Percentiles rank a stretch among this genome's conserved stretches.
Conservation (phyloP, 805 yeast species). For the Cyberlindnera veronae region DNA sequence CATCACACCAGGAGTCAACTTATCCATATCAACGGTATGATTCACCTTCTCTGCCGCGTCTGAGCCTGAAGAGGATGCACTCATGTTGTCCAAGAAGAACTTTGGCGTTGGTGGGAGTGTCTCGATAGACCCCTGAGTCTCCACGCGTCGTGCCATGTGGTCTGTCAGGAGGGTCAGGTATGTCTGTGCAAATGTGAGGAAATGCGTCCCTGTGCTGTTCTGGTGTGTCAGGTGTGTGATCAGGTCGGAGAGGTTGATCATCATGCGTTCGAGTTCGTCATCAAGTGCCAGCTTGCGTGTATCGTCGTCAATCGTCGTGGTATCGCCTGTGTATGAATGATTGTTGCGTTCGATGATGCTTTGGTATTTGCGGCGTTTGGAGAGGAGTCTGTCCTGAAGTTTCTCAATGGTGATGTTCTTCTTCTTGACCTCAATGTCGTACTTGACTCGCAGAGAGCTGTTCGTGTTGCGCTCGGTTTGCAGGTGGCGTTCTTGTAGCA, state of each 20-base stretch:
- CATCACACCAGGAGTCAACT: conserved; percentile 7
- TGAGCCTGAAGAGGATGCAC: background rate
- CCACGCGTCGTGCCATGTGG: background rate
- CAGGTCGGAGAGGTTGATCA: conserved; percentile 16
- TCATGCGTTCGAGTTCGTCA: conserved; percentile 22
- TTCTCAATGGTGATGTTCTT: conserved; percentile 15
- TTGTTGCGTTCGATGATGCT: conserved; percentile 8
- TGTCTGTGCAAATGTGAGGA: conserved; percentile 8
- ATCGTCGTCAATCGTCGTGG: background rate
- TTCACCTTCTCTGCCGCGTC: conserved; percentile 6
- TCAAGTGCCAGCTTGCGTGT: conserved; percentile 10
- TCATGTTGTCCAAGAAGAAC: conserved; percentile 12
- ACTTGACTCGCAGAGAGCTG: conserved; percentile 15
- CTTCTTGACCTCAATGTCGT: conserved; percentile 23
- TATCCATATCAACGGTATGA: conserved; percentile 9
- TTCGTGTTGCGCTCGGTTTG: conserved; percentile 10
- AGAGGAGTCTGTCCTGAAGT: conserved; percentile 18
- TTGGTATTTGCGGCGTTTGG: conserved; percentile 10
- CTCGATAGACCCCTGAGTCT: background rate
- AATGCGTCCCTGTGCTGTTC: conserved; percentile 8
- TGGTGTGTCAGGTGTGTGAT: conserved; percentile 16
- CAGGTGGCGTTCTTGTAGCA: conserved; percentile 7
- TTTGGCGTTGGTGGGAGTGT: conserved; percentile 19
- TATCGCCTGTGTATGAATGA: background rate
- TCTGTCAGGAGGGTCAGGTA: conserved; percentile 10